Evolutionary conservation across 495 filamentous ascomycete genomes (phyloP).

Genomic region (Hypoxylon rickii): DNA sequence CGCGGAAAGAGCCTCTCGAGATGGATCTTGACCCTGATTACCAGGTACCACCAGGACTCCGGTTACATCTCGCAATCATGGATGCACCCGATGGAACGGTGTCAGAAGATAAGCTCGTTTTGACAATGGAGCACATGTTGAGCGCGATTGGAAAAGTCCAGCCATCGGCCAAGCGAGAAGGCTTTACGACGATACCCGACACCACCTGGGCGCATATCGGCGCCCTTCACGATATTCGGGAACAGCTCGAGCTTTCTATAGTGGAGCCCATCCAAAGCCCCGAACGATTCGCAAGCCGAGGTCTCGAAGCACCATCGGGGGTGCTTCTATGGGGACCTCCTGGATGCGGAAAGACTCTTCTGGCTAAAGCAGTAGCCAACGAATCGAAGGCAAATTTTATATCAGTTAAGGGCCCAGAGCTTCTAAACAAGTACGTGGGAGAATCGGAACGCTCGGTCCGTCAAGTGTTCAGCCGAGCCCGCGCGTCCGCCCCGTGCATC

Average conservation of each 20-base stretch:
- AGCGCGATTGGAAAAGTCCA: constrained; percentile 83
- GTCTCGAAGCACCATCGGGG: constrained; percentile 86
- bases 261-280: constrained; percentile 90
- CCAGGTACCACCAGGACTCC: constrained; percentile 25
- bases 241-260: constrained; percentile 84
- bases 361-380: constrained; percentile 95
- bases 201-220: constrained; percentile 95
- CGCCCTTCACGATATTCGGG: constrained; percentile 76
- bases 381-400: constrained; percentile 98
- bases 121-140: constrained; percentile 40
- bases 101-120: constrained; percentile 54
- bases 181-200: constrained; percentile 96
- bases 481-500: constrained; percentile 86
- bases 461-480: constrained; percentile 87
- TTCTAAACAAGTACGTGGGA: constrained; percentile 94
- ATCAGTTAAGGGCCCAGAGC: constrained; percentile 92
- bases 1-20: constrained; percentile 26
- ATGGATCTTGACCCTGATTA: constrained; percentile 35
- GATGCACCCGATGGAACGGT: constrained; percentile 39
- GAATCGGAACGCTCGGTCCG: constrained; percentile 92
- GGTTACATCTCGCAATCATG: constrained; percentile 34
- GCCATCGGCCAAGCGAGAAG: constrained; percentile 92
- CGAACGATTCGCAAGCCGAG: constrained; percentile 76
- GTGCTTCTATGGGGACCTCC: constrained; percentile 97
- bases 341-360: constrained; percentile 94